Conservation (phyloP, 768 basidiomycete species). For the Leccinellum luteum region DNA sequence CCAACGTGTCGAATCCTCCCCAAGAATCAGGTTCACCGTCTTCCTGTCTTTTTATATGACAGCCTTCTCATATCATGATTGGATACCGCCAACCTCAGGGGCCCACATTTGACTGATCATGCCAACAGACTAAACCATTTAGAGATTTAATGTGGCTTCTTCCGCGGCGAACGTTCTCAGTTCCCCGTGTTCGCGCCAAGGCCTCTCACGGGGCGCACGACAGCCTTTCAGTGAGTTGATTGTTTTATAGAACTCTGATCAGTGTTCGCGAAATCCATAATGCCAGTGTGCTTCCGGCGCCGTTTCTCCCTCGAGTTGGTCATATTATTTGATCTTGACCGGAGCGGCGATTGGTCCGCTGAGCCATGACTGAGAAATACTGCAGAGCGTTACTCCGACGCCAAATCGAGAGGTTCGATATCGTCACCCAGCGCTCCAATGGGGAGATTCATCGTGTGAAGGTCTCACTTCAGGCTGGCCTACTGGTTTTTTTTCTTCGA, state of each 20-base stretch:
- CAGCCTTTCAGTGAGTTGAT: neutral
- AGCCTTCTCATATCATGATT: neutral
- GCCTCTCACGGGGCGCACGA: constrained; percentile 14
- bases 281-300: neutral
- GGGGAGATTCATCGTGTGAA: too few species aligned
- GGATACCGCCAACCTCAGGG: neutral
- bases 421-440: too few species aligned
- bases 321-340: constrained; percentile 1
- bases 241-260: neutral
- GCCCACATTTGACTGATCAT: constrained; percentile 2
- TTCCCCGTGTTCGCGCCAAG: constrained; percentile 8
- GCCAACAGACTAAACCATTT: constrained; percentile 19
- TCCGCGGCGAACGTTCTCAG: constrained; percentile 1
- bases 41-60: neutral
- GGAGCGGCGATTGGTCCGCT: neutral
- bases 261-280: neutral
- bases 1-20: neutral
- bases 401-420: too few species aligned
- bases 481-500: too few species aligned
- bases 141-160: neutral
- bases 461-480: too few species aligned
- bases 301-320: neutral
- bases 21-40: neutral
- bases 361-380: too few species aligned
- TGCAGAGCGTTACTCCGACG: too few species aligned